phyloP scores from a whole-genome alignment of 257 asterid species.

The Gardenia jasminoides region DNA sequence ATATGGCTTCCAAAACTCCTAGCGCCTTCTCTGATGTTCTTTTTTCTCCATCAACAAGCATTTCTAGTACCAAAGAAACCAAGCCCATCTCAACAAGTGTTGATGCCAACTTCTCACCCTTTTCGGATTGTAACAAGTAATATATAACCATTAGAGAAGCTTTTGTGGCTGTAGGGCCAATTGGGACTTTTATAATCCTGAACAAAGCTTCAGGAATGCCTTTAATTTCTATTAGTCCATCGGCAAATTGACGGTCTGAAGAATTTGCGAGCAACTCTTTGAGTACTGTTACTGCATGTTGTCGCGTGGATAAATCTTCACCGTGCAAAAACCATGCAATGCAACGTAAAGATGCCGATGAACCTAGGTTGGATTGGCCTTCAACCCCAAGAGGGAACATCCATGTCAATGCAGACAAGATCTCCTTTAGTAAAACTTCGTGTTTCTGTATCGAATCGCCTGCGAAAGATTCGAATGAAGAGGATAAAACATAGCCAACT shows the following conservation, averaged over 20 bases:
- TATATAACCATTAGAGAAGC: constrained; percentile 56
- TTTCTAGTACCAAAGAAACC: constrained; percentile 52
- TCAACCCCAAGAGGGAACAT: constrained; percentile 45
- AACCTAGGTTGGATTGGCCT: constrained; percentile 46
- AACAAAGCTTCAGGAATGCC: constrained; percentile 46
- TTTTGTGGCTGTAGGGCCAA: constrained; percentile 61
- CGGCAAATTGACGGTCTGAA: constrained; percentile 23
- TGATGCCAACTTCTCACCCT: constrained; percentile 5
- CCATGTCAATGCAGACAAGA: constrained; percentile 61
- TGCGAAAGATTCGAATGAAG: constrained; percentile 50
- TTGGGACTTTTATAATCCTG: constrained; percentile 48
- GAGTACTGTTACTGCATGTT: constrained; percentile 46
- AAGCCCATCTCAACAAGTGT: constrained; percentile 50
- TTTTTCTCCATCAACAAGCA: constrained; percentile 65
- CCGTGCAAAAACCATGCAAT: constrained; percentile 49
- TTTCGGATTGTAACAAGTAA: constrained; percentile 26
- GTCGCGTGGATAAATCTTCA: constrained; percentile 54
- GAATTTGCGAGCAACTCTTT: constrained; percentile 36
- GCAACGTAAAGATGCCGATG: constrained; percentile 45
- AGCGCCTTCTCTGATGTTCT: constrained; percentile 51
- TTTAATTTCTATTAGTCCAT: constrained; percentile 32
- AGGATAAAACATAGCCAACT: constrained; percentile 39
- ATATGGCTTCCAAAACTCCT: constrained; percentile 47
- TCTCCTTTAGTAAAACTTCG: constrained; percentile 33
- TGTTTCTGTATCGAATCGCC: constrained; percentile 20